Percentiles rank a stretch among this genome's conserved stretches.
phyloP scores from a whole-genome alignment of 345 rosid genomes.

The Gossypium raimondii region DNA sequence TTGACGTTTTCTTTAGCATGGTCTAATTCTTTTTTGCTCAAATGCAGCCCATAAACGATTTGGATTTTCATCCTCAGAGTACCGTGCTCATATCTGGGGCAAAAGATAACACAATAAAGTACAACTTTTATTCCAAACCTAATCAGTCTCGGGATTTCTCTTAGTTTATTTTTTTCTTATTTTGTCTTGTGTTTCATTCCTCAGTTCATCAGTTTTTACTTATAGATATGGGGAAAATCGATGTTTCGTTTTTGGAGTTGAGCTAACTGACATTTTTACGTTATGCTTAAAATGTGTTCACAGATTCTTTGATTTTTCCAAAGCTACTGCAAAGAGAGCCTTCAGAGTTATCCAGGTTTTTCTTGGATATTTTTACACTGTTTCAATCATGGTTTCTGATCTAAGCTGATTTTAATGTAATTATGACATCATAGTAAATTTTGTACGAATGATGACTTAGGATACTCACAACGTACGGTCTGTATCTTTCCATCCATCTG shows the following conservation, averaged over 20 bases:
- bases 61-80: constrained; percentile 84
- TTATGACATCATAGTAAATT: constrained; percentile 6
- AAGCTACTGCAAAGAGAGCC: constrained; percentile 76
- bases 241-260: not conserved
- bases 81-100: constrained; percentile 67
- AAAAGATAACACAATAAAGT: constrained; percentile 82
- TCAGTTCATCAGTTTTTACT: not conserved
- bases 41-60: constrained; percentile 71
- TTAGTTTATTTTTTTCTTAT: constrained; percentile 8
- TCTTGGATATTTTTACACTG: constrained; percentile 13
- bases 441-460: constrained; percentile 34
- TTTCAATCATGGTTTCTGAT: not conserved
- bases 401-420: not conserved
- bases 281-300: constrained; percentile 11
- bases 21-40: constrained; percentile 19
- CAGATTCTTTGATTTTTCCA: constrained; percentile 89
- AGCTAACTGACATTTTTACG: not conserved
- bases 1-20: constrained; percentile 2
- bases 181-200: not conserved
- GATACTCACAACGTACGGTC: constrained; percentile 87
- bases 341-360: constrained; percentile 77
- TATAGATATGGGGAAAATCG: not conserved
- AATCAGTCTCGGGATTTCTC: not conserved
- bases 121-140: constrained; percentile 21
- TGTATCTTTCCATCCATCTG: constrained; percentile 77